Conservation (phyloP, 768 basidiomycete genomes). For the Leccinum ochraceum region DNA sequence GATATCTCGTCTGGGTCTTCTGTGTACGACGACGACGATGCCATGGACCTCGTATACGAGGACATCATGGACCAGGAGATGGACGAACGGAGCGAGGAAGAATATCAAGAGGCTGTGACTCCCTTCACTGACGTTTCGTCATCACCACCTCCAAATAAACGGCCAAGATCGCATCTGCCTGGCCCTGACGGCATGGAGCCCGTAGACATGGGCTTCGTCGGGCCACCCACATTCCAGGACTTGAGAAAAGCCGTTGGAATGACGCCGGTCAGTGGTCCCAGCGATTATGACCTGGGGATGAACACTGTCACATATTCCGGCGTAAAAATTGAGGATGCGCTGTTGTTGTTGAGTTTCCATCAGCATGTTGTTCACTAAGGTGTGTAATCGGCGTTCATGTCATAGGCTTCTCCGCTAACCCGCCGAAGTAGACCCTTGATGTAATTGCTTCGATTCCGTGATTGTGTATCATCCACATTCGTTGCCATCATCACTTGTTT, state of each 20-base stretch:
- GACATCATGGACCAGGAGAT: constrained; percentile 52
- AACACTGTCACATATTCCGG: constrained; percentile 43
- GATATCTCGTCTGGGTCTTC: constrained; percentile 55
- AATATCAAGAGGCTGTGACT: constrained; percentile 73
- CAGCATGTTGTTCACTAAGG: constrained; percentile 58
- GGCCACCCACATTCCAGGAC: constrained; percentile 46
- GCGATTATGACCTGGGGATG: constrained; percentile 30
- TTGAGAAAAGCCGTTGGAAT: constrained; percentile 46
- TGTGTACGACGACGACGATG: constrained; percentile 42
- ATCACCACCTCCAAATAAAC: constrained; percentile 37
- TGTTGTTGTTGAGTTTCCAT: constrained; percentile 74
- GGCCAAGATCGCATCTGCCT: constrained; percentile 31
- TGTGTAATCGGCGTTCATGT: constrained; percentile 12
- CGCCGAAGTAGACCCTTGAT: constrained; percentile 15
- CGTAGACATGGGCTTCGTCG: constrained; percentile 39
- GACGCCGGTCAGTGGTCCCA: constrained; percentile 17
- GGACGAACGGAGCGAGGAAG: constrained; percentile 60
- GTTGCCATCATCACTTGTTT: constrained; percentile 11
- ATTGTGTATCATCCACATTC: constrained; percentile 23
- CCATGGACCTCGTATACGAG: constrained; percentile 51
- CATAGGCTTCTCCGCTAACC: constrained; percentile 12
- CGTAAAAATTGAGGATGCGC: constrained; percentile 72
- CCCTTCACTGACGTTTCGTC: constrained; percentile 60
- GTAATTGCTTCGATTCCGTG: constrained; percentile 16
- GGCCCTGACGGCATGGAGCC: constrained; percentile 31